phyloP scores from a whole-genome alignment of 2,329 filamentous ascomycete species.

The Pseudogymnoascus sp. region DNA sequence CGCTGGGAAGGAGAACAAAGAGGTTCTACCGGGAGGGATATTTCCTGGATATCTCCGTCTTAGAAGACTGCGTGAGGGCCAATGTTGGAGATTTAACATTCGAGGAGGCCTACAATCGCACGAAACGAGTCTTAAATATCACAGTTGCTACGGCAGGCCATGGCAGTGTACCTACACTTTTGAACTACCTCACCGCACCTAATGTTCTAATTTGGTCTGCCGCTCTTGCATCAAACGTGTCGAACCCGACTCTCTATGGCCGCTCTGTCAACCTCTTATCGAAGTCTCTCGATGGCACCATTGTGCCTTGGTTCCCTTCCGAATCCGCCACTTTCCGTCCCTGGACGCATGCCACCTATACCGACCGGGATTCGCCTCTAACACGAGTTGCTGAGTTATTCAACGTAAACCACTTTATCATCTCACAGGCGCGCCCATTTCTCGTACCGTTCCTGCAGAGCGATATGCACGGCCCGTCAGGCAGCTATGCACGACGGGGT shows the following conservation, averaged over 20 bases:
- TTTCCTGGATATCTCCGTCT: conserved; percentile 70
- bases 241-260: conserved; percentile 39
- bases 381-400: conserved; percentile 56
- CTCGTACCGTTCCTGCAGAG: conserved; percentile 76
- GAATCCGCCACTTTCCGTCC: conserved; percentile 43
- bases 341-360: conserved; percentile 45
- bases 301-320: conserved; percentile 49
- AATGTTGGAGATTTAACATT: conserved; percentile 89
- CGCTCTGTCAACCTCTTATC: conserved; percentile 47
- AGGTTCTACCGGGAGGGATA: conserved; percentile 71
- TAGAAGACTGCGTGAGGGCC: conserved; percentile 74
- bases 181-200: conserved; percentile 89
- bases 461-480: conserved; percentile 68
- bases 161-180: conserved; percentile 69
- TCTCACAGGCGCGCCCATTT: conserved; percentile 86
- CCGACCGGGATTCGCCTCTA: conserved; percentile 49
- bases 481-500: conserved; percentile 48
- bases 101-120: conserved; percentile 80
- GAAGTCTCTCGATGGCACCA: conserved; percentile 51
- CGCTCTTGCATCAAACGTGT: conserved; percentile 48
- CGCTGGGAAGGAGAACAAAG: conserved; percentile 54
- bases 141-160: conserved; percentile 71
- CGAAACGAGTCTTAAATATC: conserved; percentile 83
- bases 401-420: conserved; percentile 82
- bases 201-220: conserved; percentile 68